phyloP scores from a whole-genome alignment of 140 eudicot genomes.

The Oenanthe javanica region DNA sequence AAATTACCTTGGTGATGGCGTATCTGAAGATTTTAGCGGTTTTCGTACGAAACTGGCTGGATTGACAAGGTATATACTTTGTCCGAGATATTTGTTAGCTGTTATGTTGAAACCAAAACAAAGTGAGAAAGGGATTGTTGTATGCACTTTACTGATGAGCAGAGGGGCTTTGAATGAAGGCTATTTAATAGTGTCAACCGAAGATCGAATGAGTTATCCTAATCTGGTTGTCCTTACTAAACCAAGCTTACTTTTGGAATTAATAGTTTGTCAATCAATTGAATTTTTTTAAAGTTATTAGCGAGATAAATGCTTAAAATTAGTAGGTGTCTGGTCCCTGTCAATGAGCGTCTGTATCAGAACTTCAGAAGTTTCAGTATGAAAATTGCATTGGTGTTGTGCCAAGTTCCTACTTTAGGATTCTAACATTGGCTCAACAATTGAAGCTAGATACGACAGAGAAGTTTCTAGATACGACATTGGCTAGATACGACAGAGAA shows the following conservation, averaged over 20 bases:
- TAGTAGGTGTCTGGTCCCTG: neutral
- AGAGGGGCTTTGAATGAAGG: neutral
- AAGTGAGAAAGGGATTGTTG: neutral
- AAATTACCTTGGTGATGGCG: neutral
- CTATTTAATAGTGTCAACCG: neutral
- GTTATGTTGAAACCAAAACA: neutral
- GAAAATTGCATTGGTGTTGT: neutral
- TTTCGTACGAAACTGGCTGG: constrained; percentile 72
- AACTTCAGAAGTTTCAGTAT: neutral
- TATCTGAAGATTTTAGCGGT: constrained; percentile 34
- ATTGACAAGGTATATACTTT: constrained; percentile 48
- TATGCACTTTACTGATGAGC: neutral
- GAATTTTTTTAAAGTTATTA: neutral
- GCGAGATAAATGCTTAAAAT: neutral
- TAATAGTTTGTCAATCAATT: neutral
- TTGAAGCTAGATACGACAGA: too few species aligned
- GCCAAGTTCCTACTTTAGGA: neutral
- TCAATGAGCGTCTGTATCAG: neutral
- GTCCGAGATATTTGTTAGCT: neutral
- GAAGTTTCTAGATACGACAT: too few species aligned
- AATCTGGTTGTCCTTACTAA: neutral
- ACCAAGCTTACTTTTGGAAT: neutral
- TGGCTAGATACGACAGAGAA: too few species aligned
- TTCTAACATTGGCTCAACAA: too few species aligned
- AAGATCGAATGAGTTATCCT: neutral